Base-by-base conservation (phyloP, 2,329 filamentous ascomycete species). In the Epichloe hybrida region DNA sequence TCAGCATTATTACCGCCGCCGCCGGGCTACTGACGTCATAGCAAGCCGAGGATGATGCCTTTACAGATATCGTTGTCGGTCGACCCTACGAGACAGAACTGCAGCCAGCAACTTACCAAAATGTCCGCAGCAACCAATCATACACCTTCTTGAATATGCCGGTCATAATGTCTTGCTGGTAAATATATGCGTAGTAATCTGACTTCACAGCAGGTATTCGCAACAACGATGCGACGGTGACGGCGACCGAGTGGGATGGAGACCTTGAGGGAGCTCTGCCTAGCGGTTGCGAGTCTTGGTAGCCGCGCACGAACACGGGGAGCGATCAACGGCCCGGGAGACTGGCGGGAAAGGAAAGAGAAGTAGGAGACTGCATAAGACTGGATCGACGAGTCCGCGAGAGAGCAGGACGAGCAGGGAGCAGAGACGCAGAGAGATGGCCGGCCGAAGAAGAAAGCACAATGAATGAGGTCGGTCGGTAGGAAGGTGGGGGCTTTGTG, bases 81-180 rank as follows among this genome's bases (percentile, higher is more conserved):
- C 7, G 46, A 13, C 13, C 21, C 15, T 36, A 9, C n/a, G 12
- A 8, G 45, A 36, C 17, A 31, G 23, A 44, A 17, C 7, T 27
- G 15, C 41, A 31, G 23, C 45, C 13, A n/a, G 36, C 38, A 47
- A 77, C 80, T 75, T 64, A 97, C 91, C 93, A 98, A 72, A 98
- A 97, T 64, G 93, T 86, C 75, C 91, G 84, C 73, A 98, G 74
- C 68, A 97, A 77, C 91, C 91, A 97, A 80, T 97, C 93, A 76
- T 97, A 97, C 69, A 98, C 84, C 72, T 83, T 85, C 66, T 85
- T 86, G 71, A 98, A 95, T 67, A 98, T 74, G 61, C 88, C 86
- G 62, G 88, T 86, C 90, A 97, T 97, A 70, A 62, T 62, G 50
- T 52, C 31, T 49, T 50, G 49, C 48, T 50, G 42, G 48, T 31